Percentiles rank a stretch among this genome's conserved stretches.
phyloP scores from a whole-genome alignment of 768 basidiomycete genomes.

The Suillus luteus region DNA sequence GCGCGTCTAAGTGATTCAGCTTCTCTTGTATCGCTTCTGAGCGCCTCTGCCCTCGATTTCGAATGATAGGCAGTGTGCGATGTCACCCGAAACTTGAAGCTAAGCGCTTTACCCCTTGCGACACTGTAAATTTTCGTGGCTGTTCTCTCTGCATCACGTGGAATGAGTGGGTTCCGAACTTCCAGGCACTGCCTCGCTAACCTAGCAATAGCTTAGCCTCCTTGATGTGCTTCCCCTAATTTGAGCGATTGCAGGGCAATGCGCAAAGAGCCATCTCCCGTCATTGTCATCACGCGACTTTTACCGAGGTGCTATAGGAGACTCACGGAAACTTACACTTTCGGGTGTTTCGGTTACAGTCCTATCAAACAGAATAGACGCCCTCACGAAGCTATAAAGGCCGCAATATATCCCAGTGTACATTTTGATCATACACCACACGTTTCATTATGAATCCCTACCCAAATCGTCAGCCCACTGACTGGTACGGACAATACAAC shows the following conservation, averaged over 20 bases:
- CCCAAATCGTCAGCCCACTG: conserved; percentile 16
- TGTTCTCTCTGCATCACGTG: not conserved
- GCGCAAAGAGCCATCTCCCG: not conserved
- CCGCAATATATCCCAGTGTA: not conserved
- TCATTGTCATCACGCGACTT: not conserved
- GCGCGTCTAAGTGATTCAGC: not conserved
- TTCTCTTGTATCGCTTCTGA: not conserved
- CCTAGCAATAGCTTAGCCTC: not conserved
- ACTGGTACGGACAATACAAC: conserved; percentile 30
- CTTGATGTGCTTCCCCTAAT: not conserved
- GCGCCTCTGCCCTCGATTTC: not conserved
- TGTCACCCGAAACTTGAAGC: not conserved
- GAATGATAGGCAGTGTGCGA: not conserved
- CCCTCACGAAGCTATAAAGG: conserved; percentile 14
- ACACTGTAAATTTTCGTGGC: not conserved
- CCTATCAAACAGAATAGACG: not conserved
- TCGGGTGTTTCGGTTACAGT: not conserved
- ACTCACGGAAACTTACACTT: not conserved
- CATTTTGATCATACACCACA: not conserved
- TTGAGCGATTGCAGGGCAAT: not conserved
- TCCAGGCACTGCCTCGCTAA: not conserved
- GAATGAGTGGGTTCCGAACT: not conserved
- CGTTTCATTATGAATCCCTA: conserved; percentile 27
- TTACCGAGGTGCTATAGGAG: not conserved
- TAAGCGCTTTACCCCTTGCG: conserved; percentile 2